phyloP scores from a whole-genome alignment of 192 early-diverging fungal genomes.

The Phlyctochytrium arcticum region DNA sequence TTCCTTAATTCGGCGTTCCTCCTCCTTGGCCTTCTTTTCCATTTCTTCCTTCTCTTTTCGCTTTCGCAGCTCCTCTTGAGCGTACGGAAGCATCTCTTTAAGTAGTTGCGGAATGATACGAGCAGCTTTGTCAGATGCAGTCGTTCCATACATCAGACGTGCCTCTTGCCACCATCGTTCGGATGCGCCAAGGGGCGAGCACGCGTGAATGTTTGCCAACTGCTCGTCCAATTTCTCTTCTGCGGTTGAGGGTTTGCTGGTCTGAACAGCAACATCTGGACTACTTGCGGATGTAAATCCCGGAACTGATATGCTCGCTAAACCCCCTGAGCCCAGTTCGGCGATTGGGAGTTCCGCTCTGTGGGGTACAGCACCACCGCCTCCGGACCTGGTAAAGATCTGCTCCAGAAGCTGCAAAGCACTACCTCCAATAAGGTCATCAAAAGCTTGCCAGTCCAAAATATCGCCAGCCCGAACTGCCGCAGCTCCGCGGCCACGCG shows the following conservation, averaged over 20 bases:
- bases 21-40: slow-evolving; percentile 37
- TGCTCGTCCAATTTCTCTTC: slow-evolving; percentile 20
- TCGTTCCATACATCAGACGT: slow-evolving; percentile 68
- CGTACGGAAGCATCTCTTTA: slow-evolving; percentile 70
- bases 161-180: slow-evolving; percentile 89
- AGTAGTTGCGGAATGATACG: slow-evolving; percentile 60
- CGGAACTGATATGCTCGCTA: slow-evolving; percentile 1
- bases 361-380: neutral
- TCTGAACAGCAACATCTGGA: neutral
- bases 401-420: slow-evolving; percentile 54
- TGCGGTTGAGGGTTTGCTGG: neutral
- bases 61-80: slow-evolving; percentile 52
- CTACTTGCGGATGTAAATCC: neutral
- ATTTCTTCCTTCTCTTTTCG: slow-evolving; percentile 53
- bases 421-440: slow-evolving; percentile 59
- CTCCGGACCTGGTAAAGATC: slow-evolving; percentile 30
- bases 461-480: slow-evolving; percentile 31
- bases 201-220: slow-evolving; percentile 60
- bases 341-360: slow-evolving; percentile 24
- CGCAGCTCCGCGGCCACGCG: neutral
- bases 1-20: slow-evolving; percentile 15
- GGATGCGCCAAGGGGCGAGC: slow-evolving; percentile 60
- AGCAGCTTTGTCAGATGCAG: slow-evolving; percentile 55
- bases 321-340: slow-evolving; percentile 2
- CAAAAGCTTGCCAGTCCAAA: slow-evolving; percentile 56